Evolutionary conservation across 2,329 filamentous ascomycete genomes (phyloP).

Genomic region (Pseudohalonectria lignicola): DNA sequence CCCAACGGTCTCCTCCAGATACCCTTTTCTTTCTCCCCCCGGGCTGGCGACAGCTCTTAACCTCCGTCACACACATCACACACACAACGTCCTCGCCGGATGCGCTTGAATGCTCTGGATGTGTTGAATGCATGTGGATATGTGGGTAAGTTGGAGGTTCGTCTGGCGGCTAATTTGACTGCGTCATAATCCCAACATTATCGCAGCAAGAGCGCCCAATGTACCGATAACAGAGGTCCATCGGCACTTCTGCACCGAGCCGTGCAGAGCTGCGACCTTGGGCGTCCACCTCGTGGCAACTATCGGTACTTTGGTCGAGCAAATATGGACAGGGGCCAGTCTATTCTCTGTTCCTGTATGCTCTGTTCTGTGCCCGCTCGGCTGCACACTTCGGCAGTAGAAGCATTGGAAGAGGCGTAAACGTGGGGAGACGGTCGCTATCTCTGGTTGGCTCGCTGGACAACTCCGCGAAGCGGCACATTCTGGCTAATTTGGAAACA

Average conservation of each 20-base stretch:
- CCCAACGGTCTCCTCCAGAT: too few species aligned
- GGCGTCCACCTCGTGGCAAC: background rate
- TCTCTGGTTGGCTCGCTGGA: background rate
- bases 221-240: background rate
- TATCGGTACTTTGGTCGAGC: background rate
- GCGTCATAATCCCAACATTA: too few species aligned
- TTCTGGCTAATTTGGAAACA: conserved; percentile 1
- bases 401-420: background rate
- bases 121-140: background rate
- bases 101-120: too few species aligned
- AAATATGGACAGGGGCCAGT: background rate
- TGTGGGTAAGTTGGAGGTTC: background rate
- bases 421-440: background rate
- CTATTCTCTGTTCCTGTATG: background rate
- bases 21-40: too few species aligned
- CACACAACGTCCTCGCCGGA: too few species aligned
- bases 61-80: too few species aligned
- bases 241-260: background rate
- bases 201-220: background rate
- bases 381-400: background rate
- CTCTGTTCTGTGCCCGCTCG: too few species aligned
- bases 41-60: background rate
- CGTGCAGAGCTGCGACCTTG: background rate
- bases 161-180: background rate
- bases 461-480: background rate